Base-by-base conservation (phyloP, 164 flowering plant species). In the Cinnamomum micranthum region DNA sequence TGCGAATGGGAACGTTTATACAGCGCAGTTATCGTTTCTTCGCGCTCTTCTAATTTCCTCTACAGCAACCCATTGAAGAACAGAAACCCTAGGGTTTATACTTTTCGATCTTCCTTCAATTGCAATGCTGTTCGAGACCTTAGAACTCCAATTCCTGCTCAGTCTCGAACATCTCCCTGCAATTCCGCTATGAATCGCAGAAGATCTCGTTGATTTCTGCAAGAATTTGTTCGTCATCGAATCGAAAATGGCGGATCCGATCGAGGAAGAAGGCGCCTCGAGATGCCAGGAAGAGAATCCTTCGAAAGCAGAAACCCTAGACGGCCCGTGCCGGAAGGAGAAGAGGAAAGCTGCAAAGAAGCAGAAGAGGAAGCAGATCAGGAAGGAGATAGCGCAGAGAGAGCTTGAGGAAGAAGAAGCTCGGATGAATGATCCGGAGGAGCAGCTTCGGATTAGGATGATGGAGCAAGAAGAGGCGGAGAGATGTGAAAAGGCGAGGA, bases 301-400 rank as follows among this genome's bases (percentile, higher is more conserved):
- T 11, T 13, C 19, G 15, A 17, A 20, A 27, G 24, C 2, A 50
- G 68, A 22, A 47, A 51, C 60, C 70, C 70, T 27, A 51, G 27
- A 4, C 6, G 60, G 0, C n/a, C 60, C 2, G 5, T 55, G 60
- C 60, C n/a, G 71, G 68, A 80, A 86, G 81, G 97, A 91, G 82
- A 90, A 87, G 88, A 85, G 98, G 84, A 95, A 91, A 85, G 80
- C 77, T 68, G 27, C 73, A 73, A 93, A 93, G 91, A 91, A 89
- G 86, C 77, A 81, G 81, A 92, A 89, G 88, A 83, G 97, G 85
- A 88, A 88, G 88, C 88, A 88, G 77, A 23, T 72, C 58, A 82
- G 95, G 77, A 86, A 73, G 80, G 91, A 90, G 81, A 62, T 68
- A 17, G 98, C 97, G 55, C 77, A 74, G 85, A 85, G 81, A 80